Evolutionary conservation across 176 grass and related monocot genomes (phyloP).

Genomic region (Pontederia paniculata): DNA sequence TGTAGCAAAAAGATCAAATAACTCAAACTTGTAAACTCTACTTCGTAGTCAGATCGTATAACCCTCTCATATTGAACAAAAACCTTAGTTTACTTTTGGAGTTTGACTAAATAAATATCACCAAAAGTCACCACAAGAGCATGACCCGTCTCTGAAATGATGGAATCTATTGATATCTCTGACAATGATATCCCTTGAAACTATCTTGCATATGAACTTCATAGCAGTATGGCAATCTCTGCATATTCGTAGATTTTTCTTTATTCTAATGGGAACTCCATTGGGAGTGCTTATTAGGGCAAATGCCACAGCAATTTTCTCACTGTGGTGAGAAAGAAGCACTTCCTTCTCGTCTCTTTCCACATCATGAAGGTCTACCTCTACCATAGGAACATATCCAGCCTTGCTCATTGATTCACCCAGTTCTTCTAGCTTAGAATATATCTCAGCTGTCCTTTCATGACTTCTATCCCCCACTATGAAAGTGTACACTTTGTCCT

Average conservation of each 20-base stretch:
- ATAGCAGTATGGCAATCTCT: slow-evolving; percentile 55
- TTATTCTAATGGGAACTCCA: slow-evolving; percentile 57
- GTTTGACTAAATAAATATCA: background rate
- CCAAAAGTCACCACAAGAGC: slow-evolving; percentile 13
- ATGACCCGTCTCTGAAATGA: slow-evolving; percentile 9
- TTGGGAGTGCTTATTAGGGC: slow-evolving; percentile 49
- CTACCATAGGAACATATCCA: slow-evolving; percentile 56
- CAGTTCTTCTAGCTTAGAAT: slow-evolving; percentile 72
- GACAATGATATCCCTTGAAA: slow-evolving; percentile 68
- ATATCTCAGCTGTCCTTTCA: slow-evolving; percentile 50
- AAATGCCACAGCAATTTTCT: slow-evolving; percentile 54
- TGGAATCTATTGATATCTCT: slow-evolving; percentile 17
- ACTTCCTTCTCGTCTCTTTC: slow-evolving; percentile 60
- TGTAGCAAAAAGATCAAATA: too few species aligned
- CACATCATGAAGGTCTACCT: slow-evolving; percentile 58
- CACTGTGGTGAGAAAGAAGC: slow-evolving; percentile 71
- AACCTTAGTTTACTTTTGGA: too few species aligned
- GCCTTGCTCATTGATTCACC: slow-evolving; percentile 60
- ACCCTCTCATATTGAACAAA: too few species aligned
- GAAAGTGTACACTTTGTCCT: slow-evolving; percentile 74
- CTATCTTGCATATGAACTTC: slow-evolving; percentile 61
- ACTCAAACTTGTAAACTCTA: too few species aligned
- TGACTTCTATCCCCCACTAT: slow-evolving; percentile 69
- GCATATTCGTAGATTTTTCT: slow-evolving; percentile 71
- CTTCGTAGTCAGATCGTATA: too few species aligned